Conservation (phyloP, 805 yeast genomes). For the Grigorovia humatica region DNA sequence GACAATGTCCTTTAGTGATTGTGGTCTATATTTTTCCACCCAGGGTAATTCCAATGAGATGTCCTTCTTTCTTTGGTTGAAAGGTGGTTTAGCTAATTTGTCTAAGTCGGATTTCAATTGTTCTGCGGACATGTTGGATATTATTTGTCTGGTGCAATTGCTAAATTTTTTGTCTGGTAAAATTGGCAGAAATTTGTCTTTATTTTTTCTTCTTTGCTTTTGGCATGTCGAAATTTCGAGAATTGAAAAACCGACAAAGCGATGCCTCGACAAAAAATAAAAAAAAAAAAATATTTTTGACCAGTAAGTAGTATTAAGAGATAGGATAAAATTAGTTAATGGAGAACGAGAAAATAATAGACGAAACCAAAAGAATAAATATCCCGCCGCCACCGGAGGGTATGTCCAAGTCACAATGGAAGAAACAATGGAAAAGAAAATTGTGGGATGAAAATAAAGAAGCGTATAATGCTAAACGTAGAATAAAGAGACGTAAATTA, state of each 20-base stretch:
- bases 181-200: slow-evolving; percentile 10
- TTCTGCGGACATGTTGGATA: too few relatives aligned
- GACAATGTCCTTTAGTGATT: slow-evolving; percentile 68
- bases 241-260: background rate
- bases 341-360: background rate
- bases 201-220: background rate
- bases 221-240: background rate
- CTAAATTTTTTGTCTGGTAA: slow-evolving; percentile 1
- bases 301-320: too few relatives aligned
- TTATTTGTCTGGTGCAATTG: background rate
- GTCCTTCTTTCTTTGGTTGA: too few relatives aligned
- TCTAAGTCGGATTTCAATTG: too few relatives aligned
- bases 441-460: slow-evolving; percentile 57
- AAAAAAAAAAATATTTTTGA: too few relatives aligned
- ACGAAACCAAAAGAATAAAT: background rate
- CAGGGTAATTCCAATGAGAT: slow-evolving; percentile 32
- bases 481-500: slow-evolving; percentile 43
- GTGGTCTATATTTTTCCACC: slow-evolving; percentile 97
- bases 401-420: slow-evolving; percentile 80
- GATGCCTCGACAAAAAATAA: background rate
- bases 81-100: too few relatives aligned
- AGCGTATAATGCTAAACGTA: slow-evolving; percentile 42
- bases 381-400: slow-evolving; percentile 59
- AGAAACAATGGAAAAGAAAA: slow-evolving; percentile 49
- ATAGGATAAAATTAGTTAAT: background rate